These are phyloP conservation scores for Diplodia intermedia DNA, from an alignment of 2,329 filamentous ascomycete species.

Conservation along the genomic window DNA sequence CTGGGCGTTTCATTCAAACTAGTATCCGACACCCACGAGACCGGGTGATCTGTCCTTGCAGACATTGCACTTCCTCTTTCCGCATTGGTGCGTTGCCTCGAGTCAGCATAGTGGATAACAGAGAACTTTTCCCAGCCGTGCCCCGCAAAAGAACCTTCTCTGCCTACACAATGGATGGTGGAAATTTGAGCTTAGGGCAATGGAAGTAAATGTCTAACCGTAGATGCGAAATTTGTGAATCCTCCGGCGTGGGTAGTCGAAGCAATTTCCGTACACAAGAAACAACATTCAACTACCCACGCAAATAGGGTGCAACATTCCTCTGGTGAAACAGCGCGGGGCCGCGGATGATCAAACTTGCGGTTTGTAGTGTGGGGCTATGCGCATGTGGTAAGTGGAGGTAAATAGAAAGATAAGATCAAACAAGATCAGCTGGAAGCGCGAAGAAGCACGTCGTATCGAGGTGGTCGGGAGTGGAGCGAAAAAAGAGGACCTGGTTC, in stretches of 20 bases:
- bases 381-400: background rate
- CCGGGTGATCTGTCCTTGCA: too few relatives aligned
- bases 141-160: too few relatives aligned
- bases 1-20: too few relatives aligned
- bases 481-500: background rate
- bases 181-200: background rate
- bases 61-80: too few relatives aligned
- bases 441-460: background rate
- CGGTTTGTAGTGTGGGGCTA: background rate
- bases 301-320: background rate
- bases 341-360: background rate
- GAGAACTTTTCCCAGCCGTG: too few relatives aligned
- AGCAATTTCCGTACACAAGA: background rate
- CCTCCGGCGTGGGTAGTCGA: too few relatives aligned
- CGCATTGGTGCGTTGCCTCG: too few relatives aligned
- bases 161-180: background rate
- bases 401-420: background rate
- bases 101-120: too few relatives aligned
- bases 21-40: too few relatives aligned
- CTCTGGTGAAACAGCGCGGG: background rate
- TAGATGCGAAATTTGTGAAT: too few relatives aligned
- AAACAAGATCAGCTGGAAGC: background rate
- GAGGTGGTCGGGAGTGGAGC: background rate
- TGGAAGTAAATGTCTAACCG: background rate
- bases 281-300: background rate